A percentile compares a stretch with the other conserved stretches of the same genome.
These are phyloP conservation scores for Suhomyces choctaworum DNA, from an alignment of 1,139 yeast genomes.

Conservation along the genomic window DNA sequence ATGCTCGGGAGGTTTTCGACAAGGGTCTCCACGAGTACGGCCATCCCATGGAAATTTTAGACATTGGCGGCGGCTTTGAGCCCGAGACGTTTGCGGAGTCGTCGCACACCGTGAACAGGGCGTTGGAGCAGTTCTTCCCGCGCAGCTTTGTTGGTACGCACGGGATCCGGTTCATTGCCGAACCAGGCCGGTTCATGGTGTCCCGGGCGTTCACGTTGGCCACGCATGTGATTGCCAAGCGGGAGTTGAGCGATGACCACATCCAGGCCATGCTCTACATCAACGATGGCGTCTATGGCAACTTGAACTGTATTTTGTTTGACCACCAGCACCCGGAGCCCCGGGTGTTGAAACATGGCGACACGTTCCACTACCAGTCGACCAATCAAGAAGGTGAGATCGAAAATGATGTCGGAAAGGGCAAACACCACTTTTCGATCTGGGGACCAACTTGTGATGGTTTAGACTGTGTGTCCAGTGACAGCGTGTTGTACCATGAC, in stretches of 20 bases:
- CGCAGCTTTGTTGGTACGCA: slow-evolving; percentile 25
- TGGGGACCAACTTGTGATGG: slow-evolving; percentile 99
- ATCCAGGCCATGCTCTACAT: slow-evolving; percentile 60
- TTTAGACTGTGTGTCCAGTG: slow-evolving; percentile 73
- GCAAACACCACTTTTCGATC: slow-evolving; percentile 55
- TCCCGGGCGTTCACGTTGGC: slow-evolving; percentile 87
- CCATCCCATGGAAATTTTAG: slow-evolving; percentile 53
- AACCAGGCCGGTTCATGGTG: slow-evolving; percentile 91
- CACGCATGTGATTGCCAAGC: slow-evolving; percentile 78
- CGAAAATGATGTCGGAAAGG: slow-evolving; percentile 23
- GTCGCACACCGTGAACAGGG: slow-evolving; percentile 55
- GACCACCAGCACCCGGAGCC: slow-evolving; percentile 88
- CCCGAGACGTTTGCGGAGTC: slow-evolving; percentile 62
- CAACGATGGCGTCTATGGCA: slow-evolving; percentile 95
- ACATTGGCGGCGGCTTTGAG: slow-evolving; percentile 95
- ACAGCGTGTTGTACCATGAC: slow-evolving; percentile 53
- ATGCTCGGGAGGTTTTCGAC: slow-evolving; percentile 72
- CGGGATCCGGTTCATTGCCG: slow-evolving; percentile 71
- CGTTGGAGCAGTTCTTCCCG: slow-evolving; percentile 64
- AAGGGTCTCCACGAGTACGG: slow-evolving; percentile 43
- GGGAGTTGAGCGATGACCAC: slow-evolving; percentile 49
- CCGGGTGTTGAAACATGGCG: slow-evolving; percentile 57
- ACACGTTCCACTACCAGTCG: slow-evolving; percentile 47
- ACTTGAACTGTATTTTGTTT: slow-evolving; percentile 87
- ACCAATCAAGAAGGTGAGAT: slow-evolving; percentile 16